These are phyloP conservation scores for Candolleomyces aberdarensis DNA, from an alignment of 768 basidiomycete genomes.

Conservation along the genomic window DNA sequence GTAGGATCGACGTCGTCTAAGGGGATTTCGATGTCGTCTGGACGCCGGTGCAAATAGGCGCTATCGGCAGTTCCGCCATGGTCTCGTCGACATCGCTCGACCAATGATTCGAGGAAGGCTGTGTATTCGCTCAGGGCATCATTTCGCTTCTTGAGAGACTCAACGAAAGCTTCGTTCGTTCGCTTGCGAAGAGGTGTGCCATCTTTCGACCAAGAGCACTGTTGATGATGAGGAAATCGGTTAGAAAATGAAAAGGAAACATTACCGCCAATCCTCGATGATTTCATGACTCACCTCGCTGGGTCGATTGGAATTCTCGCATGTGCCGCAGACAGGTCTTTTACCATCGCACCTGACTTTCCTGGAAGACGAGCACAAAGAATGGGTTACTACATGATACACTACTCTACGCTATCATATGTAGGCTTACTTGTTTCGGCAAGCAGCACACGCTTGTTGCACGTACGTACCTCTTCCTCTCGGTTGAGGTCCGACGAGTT, in stretches of 20 bases:
- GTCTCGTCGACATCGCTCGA: conserved; percentile 39
- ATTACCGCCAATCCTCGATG: not conserved
- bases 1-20: conserved; percentile 11
- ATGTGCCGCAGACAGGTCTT: conserved; percentile 42
- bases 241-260: not conserved
- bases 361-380: conserved; percentile 19
- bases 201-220: conserved; percentile 46
- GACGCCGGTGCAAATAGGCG: not conserved
- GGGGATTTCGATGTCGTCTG: not conserved
- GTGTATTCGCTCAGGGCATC: conserved; percentile 39
- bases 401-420: conserved; percentile 1
- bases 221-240: not conserved
- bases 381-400: not conserved
- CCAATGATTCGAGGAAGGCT: conserved; percentile 37
- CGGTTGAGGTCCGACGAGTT: conserved; percentile 8
- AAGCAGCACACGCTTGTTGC: conserved; percentile 35
- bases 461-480: conserved; percentile 36
- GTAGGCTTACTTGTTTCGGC: conserved; percentile 33
- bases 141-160: conserved; percentile 39
- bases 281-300: conserved; percentile 31
- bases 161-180: conserved; percentile 43
- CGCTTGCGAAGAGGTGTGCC: conserved; percentile 31
- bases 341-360: conserved; percentile 46
- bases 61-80: conserved; percentile 22
- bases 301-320: conserved; percentile 33